phyloP scores from a whole-genome alignment of 805 yeast species.

The Komagataella kurtzmanii region DNA sequence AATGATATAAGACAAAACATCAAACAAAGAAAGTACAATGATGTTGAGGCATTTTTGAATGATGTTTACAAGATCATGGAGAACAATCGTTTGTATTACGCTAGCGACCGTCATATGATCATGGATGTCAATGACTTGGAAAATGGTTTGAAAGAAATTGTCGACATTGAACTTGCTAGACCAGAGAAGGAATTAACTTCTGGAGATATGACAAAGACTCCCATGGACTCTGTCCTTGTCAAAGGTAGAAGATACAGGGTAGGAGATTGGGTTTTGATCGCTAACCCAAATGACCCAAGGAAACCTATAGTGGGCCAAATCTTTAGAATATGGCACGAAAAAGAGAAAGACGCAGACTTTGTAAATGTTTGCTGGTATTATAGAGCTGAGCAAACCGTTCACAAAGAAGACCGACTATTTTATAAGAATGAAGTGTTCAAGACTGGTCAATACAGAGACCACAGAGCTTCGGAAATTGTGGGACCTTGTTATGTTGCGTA shows the following conservation, averaged over 20 bases:
- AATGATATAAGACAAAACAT: slow-evolving; percentile 71
- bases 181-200: slow-evolving; percentile 65
- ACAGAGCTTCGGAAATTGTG: slow-evolving; percentile 72
- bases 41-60: slow-evolving; percentile 60
- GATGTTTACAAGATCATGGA: slow-evolving; percentile 67
- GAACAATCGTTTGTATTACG: slow-evolving; percentile 57
- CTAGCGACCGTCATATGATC: slow-evolving; percentile 41
- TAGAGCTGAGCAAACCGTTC: slow-evolving; percentile 96
- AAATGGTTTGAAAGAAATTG: slow-evolving; percentile 37
- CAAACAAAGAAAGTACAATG: slow-evolving; percentile 69
- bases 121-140: slow-evolving; percentile 56
- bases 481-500: slow-evolving; percentile 94
- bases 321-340: slow-evolving; percentile 79
- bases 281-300: slow-evolving; percentile 75
- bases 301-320: slow-evolving; percentile 92
- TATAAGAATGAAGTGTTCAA: slow-evolving; percentile 92
- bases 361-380: slow-evolving; percentile 96
- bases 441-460: slow-evolving; percentile 94
- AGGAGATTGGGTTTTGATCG: slow-evolving; percentile 90
- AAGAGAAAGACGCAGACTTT: slow-evolving; percentile 70
- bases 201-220: slow-evolving; percentile 43
- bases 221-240: slow-evolving; percentile 65
- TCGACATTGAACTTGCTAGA: slow-evolving; percentile 59
- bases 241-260: slow-evolving; percentile 65
- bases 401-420: slow-evolving; percentile 77